Evolutionary conservation across 805 yeast genomes (phyloP).

Genomic region (Metschnikowia noctiluminum): DNA sequence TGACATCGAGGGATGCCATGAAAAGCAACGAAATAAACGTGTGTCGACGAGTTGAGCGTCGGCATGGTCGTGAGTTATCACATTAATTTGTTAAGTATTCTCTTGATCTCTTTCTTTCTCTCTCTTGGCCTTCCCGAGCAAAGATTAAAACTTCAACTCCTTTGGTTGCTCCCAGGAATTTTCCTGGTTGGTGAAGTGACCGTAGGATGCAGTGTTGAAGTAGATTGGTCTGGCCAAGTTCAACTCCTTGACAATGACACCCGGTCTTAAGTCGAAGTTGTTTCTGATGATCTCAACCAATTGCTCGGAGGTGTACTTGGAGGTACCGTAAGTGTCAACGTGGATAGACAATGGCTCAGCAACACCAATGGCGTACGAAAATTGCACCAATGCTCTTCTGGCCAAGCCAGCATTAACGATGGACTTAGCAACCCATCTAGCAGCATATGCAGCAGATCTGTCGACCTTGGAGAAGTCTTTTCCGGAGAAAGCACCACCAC

Average conservation of each 20-base stretch:
- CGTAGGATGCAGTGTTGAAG: constrained; percentile 98
- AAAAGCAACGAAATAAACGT: constrained; percentile 16
- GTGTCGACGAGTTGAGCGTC: constrained; percentile 49
- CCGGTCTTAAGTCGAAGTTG: constrained; percentile 99
- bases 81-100: constrained; percentile 30
- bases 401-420: constrained; percentile 92
- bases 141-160: constrained; percentile 55
- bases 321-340: constrained; percentile 98
- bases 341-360: constrained; percentile 98
- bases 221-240: constrained; percentile 99
- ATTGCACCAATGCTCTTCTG: constrained; percentile 96
- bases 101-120: background rate
- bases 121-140: background rate
- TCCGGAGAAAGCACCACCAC: constrained; percentile 99
- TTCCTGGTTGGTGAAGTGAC: constrained; percentile 99
- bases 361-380: constrained; percentile 99
- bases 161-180: constrained; percentile 99
- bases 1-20: constrained; percentile 11
- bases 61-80: constrained; percentile 36
- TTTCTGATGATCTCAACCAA: constrained; percentile 86
- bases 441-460: constrained; percentile 99
- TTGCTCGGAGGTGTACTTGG: constrained; percentile 83
- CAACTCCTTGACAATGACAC: constrained; percentile 94
- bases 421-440: constrained; percentile 99
- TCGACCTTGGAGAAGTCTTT: constrained; percentile 99